Evolutionary conservation across 2,329 filamentous ascomycete genomes (phyloP).

Genomic region (Didymella lethalis): DNA sequence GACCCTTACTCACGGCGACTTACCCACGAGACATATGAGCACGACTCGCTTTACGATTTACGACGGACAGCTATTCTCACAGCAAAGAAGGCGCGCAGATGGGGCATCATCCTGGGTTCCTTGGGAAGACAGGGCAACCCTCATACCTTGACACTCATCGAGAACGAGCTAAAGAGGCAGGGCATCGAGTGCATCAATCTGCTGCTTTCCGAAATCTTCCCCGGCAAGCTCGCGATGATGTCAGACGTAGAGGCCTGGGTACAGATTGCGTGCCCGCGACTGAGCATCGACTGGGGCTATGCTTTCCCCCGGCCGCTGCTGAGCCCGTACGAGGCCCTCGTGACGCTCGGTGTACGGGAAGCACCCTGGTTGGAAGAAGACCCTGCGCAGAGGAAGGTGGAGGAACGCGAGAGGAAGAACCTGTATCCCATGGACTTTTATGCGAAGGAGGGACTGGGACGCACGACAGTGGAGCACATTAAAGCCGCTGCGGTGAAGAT

Average conservation of each 20-base stretch:
- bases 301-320: conserved; percentile 88
- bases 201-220: conserved; percentile 93
- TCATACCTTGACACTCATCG: conserved; percentile 87
- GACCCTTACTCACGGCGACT: conserved; percentile 94
- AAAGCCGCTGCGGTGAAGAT: conserved; percentile 30
- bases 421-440: conserved; percentile 99
- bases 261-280: conserved; percentile 92
- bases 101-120: conserved; percentile 93
- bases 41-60: conserved; percentile 86
- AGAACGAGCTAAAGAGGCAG: conserved; percentile 73
- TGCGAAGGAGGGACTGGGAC: conserved; percentile 85
- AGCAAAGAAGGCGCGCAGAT: conserved; percentile 81
- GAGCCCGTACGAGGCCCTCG: conserved; percentile 93
- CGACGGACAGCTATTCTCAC: conserved; percentile 78
- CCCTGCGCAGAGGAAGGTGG: conserved; percentile 29
- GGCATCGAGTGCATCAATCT: conserved; percentile 86
- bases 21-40: conserved; percentile 89
- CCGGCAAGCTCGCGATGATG: conserved; percentile 94
- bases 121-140: conserved; percentile 95
- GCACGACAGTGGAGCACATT: conserved; percentile 64
- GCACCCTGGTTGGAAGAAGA: conserved; percentile 64
- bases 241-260: conserved; percentile 95
- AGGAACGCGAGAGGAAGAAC: conserved; percentile 59
- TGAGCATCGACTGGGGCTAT: conserved; percentile 99
- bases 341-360: conserved; percentile 81